These are phyloP conservation scores for Wallacemonas sp. DNA, from an alignment of 208 protist species.

Conservation along the genomic window DNA sequence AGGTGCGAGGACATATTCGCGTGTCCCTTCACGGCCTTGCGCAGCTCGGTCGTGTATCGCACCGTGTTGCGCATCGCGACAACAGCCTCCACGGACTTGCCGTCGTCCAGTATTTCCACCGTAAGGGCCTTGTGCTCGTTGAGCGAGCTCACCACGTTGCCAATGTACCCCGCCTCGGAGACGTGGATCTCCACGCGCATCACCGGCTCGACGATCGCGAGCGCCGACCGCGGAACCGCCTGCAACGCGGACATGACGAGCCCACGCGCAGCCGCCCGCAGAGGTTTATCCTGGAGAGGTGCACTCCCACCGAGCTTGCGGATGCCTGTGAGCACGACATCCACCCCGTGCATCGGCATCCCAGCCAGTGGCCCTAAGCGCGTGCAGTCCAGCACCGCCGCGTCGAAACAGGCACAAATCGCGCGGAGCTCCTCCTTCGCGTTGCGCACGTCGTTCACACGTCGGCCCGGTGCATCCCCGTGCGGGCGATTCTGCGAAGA, in stretches of 20 bases:
- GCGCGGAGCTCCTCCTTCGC: slow-evolving; percentile 53
- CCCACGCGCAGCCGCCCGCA: slow-evolving; percentile 48
- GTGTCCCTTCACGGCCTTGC: slow-evolving; percentile 85
- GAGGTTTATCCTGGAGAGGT: slow-evolving; percentile 36
- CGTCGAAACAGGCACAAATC: slow-evolving; percentile 35
- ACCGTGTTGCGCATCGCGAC: slow-evolving; percentile 85
- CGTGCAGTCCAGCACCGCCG: slow-evolving; percentile 49
- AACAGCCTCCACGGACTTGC: slow-evolving; percentile 65
- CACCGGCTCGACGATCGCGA: slow-evolving; percentile 82
- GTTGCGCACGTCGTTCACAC: slow-evolving; percentile 30
- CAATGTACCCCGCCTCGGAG: slow-evolving; percentile 68
- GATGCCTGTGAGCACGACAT: slow-evolving; percentile 54
- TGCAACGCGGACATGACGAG: slow-evolving; percentile 48
- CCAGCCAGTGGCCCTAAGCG: slow-evolving; percentile 68
- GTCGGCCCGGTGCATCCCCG: too few relatives aligned
- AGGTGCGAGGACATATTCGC: slow-evolving; percentile 75
- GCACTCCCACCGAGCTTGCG: slow-evolving; percentile 42
- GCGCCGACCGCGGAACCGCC: slow-evolving; percentile 21
- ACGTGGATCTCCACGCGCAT: slow-evolving; percentile 88
- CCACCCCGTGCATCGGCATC: slow-evolving; percentile 70
- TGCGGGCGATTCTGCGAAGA: too few relatives aligned
- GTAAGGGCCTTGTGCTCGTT: slow-evolving; percentile 78
- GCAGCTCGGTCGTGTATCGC: slow-evolving; percentile 85
- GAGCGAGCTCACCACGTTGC: slow-evolving; percentile 69
- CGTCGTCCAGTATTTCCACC: slow-evolving; percentile 81